Conservation (phyloP, 23 red algal species). For the Gracilariopsis chorda region DNA sequence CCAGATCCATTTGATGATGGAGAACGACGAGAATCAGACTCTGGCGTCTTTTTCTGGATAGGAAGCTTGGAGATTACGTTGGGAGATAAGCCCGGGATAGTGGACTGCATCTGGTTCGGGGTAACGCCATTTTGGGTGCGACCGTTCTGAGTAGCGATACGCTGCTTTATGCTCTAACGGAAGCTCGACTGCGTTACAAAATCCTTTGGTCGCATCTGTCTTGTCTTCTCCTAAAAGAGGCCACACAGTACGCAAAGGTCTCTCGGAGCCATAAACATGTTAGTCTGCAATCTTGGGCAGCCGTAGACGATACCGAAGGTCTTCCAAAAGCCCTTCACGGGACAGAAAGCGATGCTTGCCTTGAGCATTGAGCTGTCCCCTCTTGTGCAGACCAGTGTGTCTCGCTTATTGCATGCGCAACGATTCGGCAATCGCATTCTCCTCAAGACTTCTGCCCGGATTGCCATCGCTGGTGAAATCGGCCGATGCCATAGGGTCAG, state of each 20-base stretch:
- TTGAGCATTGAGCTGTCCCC: conserved; percentile 14
- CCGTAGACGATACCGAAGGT: too few relatives aligned
- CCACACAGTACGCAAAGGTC: neutral
- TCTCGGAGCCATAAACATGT: neutral
- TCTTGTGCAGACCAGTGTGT: conserved; percentile 46
- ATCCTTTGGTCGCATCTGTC: neutral
- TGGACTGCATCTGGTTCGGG: too few relatives aligned
- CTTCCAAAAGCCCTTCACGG: too few relatives aligned
- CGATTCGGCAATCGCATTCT: conserved; percentile 48
- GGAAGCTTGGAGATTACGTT: neutral
- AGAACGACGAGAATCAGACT: neutral
- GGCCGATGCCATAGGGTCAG: neutral
- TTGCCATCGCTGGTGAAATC: conserved; percentile 37
- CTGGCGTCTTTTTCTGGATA: neutral
- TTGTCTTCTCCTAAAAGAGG: neutral
- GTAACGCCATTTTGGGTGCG: too few relatives aligned
- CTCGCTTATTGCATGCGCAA: conserved; percentile 56
- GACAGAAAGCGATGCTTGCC: neutral
- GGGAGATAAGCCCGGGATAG: neutral
- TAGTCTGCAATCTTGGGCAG: neutral
- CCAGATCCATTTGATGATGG: neutral
- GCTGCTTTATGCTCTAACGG: too few relatives aligned
- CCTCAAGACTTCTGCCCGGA: conserved; percentile 34
- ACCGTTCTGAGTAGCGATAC: too few relatives aligned
- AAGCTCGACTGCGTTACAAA: neutral